Evolutionary conservation across 768 basidiomycete genomes (phyloP), one percentile per base, ranked within the genome.

Genomic region (Termitomyces sp.): DNA sequence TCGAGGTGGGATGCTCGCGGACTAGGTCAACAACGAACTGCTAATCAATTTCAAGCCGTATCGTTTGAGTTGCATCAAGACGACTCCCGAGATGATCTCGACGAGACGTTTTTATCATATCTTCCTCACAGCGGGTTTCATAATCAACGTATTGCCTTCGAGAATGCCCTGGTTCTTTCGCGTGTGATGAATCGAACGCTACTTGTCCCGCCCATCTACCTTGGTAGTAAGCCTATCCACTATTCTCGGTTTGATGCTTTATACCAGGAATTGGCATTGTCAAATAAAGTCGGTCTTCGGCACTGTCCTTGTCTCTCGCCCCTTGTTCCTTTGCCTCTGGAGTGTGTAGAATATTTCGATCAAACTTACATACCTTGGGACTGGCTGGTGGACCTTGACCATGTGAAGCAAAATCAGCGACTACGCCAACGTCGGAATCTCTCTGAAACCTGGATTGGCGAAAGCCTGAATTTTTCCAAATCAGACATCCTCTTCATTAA

Each of bases 51-150:
- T 37, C 66, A 72, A 72, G 77, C 73, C 68, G 60, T 70, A 61
- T 70, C 69, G 37, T 64, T 70, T 71, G 70, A 76, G 47, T 14
- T 57, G 42, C 32, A 48, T 31, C 56, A 49, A 60, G 62, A 56
- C 40, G 32, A 48, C 42, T 43, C 43, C 57, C 54, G 50, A n/a
- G 55, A 58, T 57, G 70, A 74, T 59, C 63, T 65, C 2, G 59
- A 71, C 12, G 78, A 78, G 62, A 76, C 70, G 56, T 94, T 82
- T 71, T 72, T 94, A 20, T 79, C 89, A 20, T 94, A 91, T 71
- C 78, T 94, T 20, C 91, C 92, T 12, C 91, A 94, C 70, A 91
- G 89, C 63, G 89, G 91, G 3, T 88, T 91, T 65, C 90, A 94
- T 73, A 94, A 92, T 71, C 91, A 94, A 74, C 86, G 91, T 38